These are phyloP conservation scores for Neurospora sp. DNA, from an alignment of 495 filamentous ascomycete species.

Conservation along the genomic window DNA sequence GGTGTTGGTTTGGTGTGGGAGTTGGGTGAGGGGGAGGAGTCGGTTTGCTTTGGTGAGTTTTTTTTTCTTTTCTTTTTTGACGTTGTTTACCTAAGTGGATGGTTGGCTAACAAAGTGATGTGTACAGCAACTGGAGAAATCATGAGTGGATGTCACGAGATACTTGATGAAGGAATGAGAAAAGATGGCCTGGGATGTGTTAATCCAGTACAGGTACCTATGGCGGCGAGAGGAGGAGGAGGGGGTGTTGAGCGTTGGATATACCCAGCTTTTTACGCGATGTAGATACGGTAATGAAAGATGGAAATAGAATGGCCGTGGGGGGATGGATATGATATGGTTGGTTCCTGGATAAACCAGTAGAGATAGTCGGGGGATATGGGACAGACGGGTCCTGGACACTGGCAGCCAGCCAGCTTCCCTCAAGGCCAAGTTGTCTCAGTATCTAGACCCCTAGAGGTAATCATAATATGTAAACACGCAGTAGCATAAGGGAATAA, in stretches of 20 bases:
- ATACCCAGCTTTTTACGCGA: not conserved
- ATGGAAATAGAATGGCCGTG: not conserved
- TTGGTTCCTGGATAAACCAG: too few species aligned
- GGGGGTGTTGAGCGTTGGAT: not conserved
- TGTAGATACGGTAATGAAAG: not conserved
- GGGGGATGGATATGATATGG: too few species aligned
- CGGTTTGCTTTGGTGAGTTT: slow-evolving; percentile 48
- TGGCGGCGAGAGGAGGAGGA: not conserved
- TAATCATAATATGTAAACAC: not conserved
- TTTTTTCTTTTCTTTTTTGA: not conserved
- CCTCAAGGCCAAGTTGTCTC: too few species aligned
- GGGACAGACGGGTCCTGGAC: too few species aligned
- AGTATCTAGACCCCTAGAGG: too few species aligned
- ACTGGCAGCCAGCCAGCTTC: too few species aligned
- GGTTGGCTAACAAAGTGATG: not conserved
- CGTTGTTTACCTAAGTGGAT: not conserved
- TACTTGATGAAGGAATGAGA: not conserved
- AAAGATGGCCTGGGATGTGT: not conserved
- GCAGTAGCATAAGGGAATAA: too few species aligned
- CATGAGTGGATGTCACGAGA: not conserved
- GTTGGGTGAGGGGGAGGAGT: slow-evolving; percentile 65
- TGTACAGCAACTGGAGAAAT: not conserved
- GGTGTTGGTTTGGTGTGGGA: slow-evolving; percentile 73
- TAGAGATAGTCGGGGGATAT: too few species aligned
- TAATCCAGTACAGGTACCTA: not conserved